Percentiles rank a stretch among this genome's conserved stretches.
Conservation (phyloP, 768 basidiomycete genomes). For the Zangia roseola region DNA sequence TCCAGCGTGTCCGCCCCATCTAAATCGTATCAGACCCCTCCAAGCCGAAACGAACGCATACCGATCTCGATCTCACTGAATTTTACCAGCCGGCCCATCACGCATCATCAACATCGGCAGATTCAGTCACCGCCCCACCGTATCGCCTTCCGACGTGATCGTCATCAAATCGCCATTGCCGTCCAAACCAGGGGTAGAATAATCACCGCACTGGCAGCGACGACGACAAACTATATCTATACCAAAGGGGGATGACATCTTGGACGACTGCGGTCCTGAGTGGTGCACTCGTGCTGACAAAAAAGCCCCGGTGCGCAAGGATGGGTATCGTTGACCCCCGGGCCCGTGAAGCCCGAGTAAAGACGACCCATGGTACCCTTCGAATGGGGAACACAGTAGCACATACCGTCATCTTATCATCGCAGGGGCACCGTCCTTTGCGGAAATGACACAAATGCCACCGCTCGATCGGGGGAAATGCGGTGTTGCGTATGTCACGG, state of each 20-base stretch:
- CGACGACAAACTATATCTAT: no score
- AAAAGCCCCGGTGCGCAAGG: no score
- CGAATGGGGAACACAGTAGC: no score
- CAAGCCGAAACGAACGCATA: no score
- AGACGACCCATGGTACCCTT: no score
- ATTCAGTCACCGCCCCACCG: neutral
- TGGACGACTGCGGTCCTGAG: constrained; percentile 2
- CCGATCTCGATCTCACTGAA: no score
- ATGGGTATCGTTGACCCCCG: no score
- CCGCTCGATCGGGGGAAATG: neutral
- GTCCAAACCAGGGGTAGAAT: neutral
- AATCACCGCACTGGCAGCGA: neutral
- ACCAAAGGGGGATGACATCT: no score
- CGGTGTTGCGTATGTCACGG: neutral
- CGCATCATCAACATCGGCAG: neutral
- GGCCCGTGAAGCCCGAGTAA: no score
- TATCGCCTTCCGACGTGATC: constrained; percentile 9
- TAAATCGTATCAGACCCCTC: no score
- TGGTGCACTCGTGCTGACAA: no score
- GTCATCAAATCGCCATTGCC: neutral
- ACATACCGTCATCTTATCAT: neutral
- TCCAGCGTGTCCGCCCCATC: no score
- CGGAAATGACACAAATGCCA: neutral
- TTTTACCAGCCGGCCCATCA: neutral
- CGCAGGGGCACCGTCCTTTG: neutral